Conservation (phyloP, 441 rosid genomes). For the Croton setiger region DNA sequence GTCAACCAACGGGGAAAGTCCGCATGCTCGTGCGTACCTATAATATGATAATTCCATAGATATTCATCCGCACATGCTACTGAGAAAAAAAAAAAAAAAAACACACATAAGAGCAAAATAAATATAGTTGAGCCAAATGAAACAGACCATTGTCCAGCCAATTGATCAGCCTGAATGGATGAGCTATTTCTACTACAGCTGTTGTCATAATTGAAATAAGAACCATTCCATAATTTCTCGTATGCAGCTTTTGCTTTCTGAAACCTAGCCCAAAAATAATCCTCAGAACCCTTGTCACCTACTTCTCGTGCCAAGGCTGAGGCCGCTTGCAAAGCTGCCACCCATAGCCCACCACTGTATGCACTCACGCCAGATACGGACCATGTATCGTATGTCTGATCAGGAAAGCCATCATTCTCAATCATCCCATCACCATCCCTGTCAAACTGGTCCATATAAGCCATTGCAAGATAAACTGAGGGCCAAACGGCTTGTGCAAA, state of each 20-base stretch:
- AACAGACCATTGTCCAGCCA: constrained; percentile 89
- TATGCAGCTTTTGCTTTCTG: constrained; percentile 71
- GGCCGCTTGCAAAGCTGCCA: constrained; percentile 95
- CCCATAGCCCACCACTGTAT: constrained; percentile 89
- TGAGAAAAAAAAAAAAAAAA: too few relatives aligned
- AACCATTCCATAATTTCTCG: constrained; percentile 83
- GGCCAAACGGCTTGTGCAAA: constrained; percentile 89
- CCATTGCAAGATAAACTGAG: constrained; percentile 81
- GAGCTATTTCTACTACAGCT: constrained; percentile 60
- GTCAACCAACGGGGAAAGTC: constrained; percentile 72
- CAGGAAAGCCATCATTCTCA: constrained; percentile 92
- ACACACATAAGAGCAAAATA: not conserved
- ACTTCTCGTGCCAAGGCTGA: constrained; percentile 71
- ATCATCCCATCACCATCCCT: constrained; percentile 93
- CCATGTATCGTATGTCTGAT: constrained; percentile 97
- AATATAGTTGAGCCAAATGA: constrained; percentile 1
- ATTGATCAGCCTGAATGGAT: constrained; percentile 93
- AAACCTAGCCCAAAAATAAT: constrained; percentile 76
- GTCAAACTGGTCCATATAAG: constrained; percentile 88
- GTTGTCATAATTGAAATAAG: constrained; percentile 78
- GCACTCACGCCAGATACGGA: constrained; percentile 84
- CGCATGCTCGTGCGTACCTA: constrained; percentile 88
- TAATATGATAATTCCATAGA: not conserved
- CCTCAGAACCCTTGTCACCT: constrained; percentile 72
- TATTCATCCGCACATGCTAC: not conserved